Evolutionary conservation across 495 filamentous ascomycete species (phyloP), one percentile per base, ranked within the genome.

Genomic region (Penicillium steckii): DNA sequence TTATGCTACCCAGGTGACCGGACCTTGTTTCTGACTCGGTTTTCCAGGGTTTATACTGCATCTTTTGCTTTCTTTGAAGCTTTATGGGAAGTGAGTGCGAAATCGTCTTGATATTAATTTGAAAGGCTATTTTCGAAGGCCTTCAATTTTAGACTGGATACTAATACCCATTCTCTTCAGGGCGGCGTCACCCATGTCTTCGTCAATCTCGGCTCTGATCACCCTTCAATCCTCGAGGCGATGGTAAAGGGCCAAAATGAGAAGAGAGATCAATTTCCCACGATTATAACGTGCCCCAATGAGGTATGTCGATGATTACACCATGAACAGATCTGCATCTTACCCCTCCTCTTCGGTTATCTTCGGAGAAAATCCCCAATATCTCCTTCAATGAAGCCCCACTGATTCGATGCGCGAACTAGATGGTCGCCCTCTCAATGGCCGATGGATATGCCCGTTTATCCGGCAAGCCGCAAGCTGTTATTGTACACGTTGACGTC

Each of bases 381-480:
- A 35, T 1, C 4, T n/a, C 33, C 10, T 37, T 15, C n/a, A 37
- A 5, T 15, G 10, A 21, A n/a, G 5, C 44, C 44, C 38, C 37
- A 35, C 58, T 62, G 15, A 46, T 23, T 25, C 17, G 18, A 12
- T 2, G 4, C 18, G 38, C 9, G 9, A 19, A 21, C n/a, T 37
- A 96, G 89, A 97, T 97, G 93, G 93, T 97, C 4, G 93, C 93
- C 43, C 84, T 97, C 54, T 96, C 92, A 43, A 95, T 95, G 88
- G 93, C 93, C 17, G 92, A 97, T 66, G 93, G 91, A 53, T 96
- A 92, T 66, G 93, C 93, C 3, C 89, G 92, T 41, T 70, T 92
- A 6, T 96, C 91, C 17, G 81, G 85, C 45, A 85, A 90, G 53
- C 89, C 91, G 0, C 93, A 97, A 68, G 88, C 85, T 51, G 92